Conservation (phyloP, 176 grass and related monocot species). For the Tuctoria greenei region DNA sequence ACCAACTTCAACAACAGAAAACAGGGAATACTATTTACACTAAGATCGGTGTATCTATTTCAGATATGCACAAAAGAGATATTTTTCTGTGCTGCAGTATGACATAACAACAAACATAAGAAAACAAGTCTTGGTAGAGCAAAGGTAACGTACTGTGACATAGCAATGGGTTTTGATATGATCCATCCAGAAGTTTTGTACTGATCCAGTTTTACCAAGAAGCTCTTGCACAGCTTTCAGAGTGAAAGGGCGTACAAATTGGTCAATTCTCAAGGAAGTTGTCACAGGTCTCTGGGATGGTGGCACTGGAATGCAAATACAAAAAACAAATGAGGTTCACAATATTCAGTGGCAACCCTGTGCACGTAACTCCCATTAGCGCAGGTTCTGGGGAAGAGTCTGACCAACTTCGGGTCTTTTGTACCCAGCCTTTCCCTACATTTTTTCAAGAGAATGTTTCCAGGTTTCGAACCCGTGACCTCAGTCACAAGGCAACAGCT, state of each 20-base stretch:
- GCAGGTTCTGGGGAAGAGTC: no score
- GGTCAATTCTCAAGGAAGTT: constrained; percentile 75
- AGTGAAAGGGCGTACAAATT: constrained; percentile 79
- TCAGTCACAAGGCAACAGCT: no score
- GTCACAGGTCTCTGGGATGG: constrained; percentile 61
- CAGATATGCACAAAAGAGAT: neutral
- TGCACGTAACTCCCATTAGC: no score
- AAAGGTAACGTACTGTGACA: constrained; percentile 60
- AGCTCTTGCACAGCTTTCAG: constrained; percentile 82
- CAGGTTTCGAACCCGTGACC: no score
- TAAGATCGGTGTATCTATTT: constrained; percentile 11
- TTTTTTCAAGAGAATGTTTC: no score
- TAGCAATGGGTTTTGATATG: constrained; percentile 92
- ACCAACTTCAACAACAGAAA: no score
- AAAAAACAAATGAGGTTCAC: neutral
- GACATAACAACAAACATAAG: constrained; percentile 18
- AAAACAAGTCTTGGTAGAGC: constrained; percentile 10
- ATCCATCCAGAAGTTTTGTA: constrained; percentile 91
- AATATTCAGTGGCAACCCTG: no score
- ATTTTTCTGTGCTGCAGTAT: neutral
- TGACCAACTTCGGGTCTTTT: no score
- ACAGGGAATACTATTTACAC: neutral
- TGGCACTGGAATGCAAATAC: constrained; percentile 28
- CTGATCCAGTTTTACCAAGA: constrained; percentile 69
- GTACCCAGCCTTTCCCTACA: no score